Conservation (phyloP, 2,329 filamentous ascomycete genomes). For the Samsoniella hepiali region DNA sequence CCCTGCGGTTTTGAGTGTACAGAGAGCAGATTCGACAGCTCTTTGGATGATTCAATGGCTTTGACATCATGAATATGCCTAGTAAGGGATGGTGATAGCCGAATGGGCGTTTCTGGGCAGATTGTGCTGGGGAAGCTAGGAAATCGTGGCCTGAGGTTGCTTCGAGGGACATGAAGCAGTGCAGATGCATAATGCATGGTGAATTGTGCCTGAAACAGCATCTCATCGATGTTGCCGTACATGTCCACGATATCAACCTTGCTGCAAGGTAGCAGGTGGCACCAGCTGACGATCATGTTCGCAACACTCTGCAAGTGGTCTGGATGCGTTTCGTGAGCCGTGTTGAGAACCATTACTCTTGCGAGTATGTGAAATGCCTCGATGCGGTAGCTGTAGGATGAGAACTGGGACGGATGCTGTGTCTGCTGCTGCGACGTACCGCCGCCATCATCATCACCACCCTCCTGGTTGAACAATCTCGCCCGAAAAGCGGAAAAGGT, state of each 20-base stretch:
- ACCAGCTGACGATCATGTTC: slow-evolving; percentile 10
- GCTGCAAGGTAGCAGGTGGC: not conserved
- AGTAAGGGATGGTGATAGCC: not conserved
- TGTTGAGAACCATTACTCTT: slow-evolving; percentile 10
- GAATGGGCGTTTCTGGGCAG: not conserved
- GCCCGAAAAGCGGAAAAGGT: not conserved
- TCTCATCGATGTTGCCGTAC: slow-evolving; percentile 13
- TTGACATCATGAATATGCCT: slow-evolving; percentile 8
- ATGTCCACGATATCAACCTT: slow-evolving; percentile 7
- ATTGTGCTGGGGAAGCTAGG: not conserved
- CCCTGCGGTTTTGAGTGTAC: not conserved
- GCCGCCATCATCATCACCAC: not conserved
- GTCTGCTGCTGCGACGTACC: not conserved
- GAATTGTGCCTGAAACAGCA: slow-evolving; percentile 10
- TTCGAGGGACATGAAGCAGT: not conserved
- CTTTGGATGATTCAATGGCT: not conserved
- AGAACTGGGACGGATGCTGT: not conserved
- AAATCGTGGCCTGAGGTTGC: slow-evolving; percentile 6
- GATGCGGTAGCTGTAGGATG: slow-evolving; percentile 9
- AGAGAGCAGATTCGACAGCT: slow-evolving; percentile 3
- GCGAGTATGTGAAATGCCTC: slow-evolving; percentile 9
- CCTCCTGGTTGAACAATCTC: not conserved
- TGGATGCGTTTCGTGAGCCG: slow-evolving; percentile 1
- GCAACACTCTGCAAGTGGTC: slow-evolving; percentile 12
- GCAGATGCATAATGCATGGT: slow-evolving; percentile 2